Evolutionary conservation across 192 early-diverging fungal genomes (phyloP).

Genomic region (Gaertneriomyces semiglobifer): DNA sequence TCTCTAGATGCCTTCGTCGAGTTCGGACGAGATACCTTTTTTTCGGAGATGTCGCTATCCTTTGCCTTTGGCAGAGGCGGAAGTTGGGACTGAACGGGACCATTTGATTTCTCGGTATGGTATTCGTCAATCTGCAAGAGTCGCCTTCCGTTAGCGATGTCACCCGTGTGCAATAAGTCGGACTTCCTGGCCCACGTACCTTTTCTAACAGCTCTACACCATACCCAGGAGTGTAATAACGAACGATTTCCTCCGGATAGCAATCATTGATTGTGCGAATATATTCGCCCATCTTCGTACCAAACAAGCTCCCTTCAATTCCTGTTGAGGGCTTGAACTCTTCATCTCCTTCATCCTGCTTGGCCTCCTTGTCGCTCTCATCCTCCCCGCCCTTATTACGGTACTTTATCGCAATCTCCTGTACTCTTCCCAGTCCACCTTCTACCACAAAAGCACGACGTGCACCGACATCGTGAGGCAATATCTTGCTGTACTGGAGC

Average conservation of each 20-base stretch:
- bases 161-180: background rate
- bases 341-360: conserved; percentile 19
- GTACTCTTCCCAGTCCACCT: conserved; percentile 49
- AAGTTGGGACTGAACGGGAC: too few relatives aligned
- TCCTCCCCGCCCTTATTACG: too few relatives aligned
- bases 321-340: too few relatives aligned
- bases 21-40: too few relatives aligned
- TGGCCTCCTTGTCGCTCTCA: background rate
- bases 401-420: conserved; percentile 52
- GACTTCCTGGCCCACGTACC: conserved; percentile 21
- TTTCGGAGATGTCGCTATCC: too few relatives aligned
- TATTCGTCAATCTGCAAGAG: conserved; percentile 50
- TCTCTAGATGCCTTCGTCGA: too few relatives aligned
- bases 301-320: conserved; percentile 24
- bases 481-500: conserved; percentile 55
- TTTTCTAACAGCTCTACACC: conserved; percentile 52
- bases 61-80: too few relatives aligned
- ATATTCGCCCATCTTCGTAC: conserved; percentile 56
- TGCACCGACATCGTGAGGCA: conserved; percentile 56
- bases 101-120: conserved; percentile 36
- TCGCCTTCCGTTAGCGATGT: background rate
- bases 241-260: conserved; percentile 62
- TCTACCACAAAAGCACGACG: conserved; percentile 53
- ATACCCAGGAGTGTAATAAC: conserved; percentile 61
- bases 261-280: conserved; percentile 57